A percentile compares a stretch with the other conserved stretches of the same genome.
Evolutionary conservation across 352 stramenopile species (phyloP).

Genomic region (Phytophthora ramorum): DNA sequence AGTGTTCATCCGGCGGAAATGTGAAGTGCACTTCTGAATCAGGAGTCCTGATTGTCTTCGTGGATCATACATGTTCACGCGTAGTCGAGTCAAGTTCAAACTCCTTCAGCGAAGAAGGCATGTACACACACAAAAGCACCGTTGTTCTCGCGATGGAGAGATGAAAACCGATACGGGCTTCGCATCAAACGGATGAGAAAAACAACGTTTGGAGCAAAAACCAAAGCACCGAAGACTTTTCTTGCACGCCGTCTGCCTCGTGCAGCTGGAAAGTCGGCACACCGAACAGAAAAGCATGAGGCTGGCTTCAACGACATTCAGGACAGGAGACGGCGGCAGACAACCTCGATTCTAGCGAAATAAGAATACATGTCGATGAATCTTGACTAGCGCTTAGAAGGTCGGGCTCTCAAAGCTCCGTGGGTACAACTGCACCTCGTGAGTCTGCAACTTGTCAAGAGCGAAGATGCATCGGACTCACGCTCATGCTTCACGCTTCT

Average conservation of each 20-base stretch:
- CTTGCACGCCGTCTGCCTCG: constrained; percentile 4
- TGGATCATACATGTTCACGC: too few species aligned
- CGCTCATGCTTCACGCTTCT: too few species aligned
- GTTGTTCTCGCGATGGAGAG: not conserved
- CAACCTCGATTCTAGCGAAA: too few species aligned
- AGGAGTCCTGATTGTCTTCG: too few species aligned
- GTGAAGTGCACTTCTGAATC: constrained; percentile 2
- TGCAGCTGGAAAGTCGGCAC: constrained; percentile 8
- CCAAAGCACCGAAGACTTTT: constrained; percentile 6
- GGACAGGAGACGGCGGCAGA: too few species aligned
- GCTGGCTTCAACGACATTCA: too few species aligned
- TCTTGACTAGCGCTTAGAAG: too few species aligned
- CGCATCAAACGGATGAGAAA: not conserved
- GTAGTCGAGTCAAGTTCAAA: not conserved
- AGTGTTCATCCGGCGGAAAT: constrained; percentile 9
- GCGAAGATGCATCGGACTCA: too few species aligned
- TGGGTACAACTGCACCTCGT: too few species aligned
- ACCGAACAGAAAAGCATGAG: constrained; percentile 8
- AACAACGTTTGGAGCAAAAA: not conserved
- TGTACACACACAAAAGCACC: not conserved
- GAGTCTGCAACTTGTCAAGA: too few species aligned
- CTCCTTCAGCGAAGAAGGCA: not conserved
- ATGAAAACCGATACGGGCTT: not conserved
- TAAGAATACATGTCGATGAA: too few species aligned
- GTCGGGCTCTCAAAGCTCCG: too few species aligned